Evolutionary conservation across 2,329 filamentous ascomycete genomes (phyloP), one percentile per base, ranked within the genome.

Genomic region (Aureobasidium lini): DNA sequence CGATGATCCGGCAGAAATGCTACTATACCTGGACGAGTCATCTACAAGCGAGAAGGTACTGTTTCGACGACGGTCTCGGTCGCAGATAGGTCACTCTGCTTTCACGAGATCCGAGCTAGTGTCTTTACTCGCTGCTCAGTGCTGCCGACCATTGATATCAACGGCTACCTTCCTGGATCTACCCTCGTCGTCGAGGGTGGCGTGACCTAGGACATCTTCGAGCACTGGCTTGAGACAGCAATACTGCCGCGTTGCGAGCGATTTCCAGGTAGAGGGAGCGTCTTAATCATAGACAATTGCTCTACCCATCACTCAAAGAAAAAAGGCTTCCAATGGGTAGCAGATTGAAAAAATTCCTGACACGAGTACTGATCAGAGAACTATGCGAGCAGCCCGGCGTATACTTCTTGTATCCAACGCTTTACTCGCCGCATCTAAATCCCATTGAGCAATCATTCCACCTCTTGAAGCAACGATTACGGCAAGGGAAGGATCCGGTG

Each of bases 161-260:
- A 44, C 28, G n/a, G 40, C 8, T 44, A 44, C 23, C 29, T 56
- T 9, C 28, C 28, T 18, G 40, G 52, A 18, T 44, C 52, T 3
- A 56, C 52, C 28, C 52, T 56, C 44, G 28, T 56, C 4, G 52
- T 56, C 32, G 52, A 56, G 39, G 52, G 52, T 23, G 29, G 29
- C 8, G 29, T 56, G 2, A 44, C 39, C 23, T n/a, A 56, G n/a
- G 52, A 43, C 7, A 56, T 56, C 28, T 44, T 44, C 16, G 52
- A 44, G 23, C 52, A 43, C 52, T 56, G 40, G 52, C 52, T 56
- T 2, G 39, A 56, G 13, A 43, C 28, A 23, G 52, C 39, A 9
- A 36, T 56, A 11, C 15, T 36, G 44, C 52, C 52, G 44, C 29
- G 29, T 7, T 44, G 52, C 39, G 39, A 44, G 18, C 39, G n/a